Conservation (phyloP, 805 yeast species). For the Jamesozyma jinghongensis region DNA sequence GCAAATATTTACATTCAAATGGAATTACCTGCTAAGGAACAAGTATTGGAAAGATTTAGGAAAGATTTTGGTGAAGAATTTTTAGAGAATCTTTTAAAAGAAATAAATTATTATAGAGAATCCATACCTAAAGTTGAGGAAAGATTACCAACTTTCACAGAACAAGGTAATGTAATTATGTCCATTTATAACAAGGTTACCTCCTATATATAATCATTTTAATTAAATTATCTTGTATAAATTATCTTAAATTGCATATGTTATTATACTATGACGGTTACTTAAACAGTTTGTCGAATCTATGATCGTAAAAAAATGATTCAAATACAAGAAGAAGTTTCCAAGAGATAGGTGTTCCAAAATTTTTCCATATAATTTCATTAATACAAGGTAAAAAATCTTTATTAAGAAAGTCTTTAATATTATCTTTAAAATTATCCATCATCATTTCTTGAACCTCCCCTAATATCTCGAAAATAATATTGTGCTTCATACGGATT, state of each 20-base stretch:
- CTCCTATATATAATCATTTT: not conserved
- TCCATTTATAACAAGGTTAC: slow-evolving; percentile 12
- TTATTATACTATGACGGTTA: not conserved
- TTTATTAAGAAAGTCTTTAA: too few relatives aligned
- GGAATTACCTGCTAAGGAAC: slow-evolving; percentile 18
- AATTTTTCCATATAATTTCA: too few relatives aligned
- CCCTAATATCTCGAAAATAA: too few relatives aligned
- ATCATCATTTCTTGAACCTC: too few relatives aligned
- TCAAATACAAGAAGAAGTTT: too few relatives aligned
- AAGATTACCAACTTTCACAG: slow-evolving; percentile 15
- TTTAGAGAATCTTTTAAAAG: slow-evolving; percentile 5
- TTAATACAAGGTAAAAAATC: too few relatives aligned
- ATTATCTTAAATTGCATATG: not conserved
- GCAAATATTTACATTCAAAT: slow-evolving; percentile 23
- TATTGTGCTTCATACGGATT: too few relatives aligned
- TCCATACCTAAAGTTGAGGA: slow-evolving; percentile 1
- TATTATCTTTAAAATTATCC: too few relatives aligned
- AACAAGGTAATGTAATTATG: slow-evolving; percentile 25
- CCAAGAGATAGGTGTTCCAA: too few relatives aligned
- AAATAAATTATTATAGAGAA: slow-evolving; percentile 5
- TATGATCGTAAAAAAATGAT: too few relatives aligned
- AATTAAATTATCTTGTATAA: not conserved
- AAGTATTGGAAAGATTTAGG: slow-evolving; percentile 11
- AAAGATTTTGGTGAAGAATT: slow-evolving; percentile 9
- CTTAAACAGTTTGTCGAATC: too few relatives aligned